A percentile compares a stretch with the other conserved stretches of the same genome.
These are phyloP conservation scores for Thoreauomyces humboldtii DNA, from an alignment of 192 early-diverging fungal genomes.

Conservation along the genomic window DNA sequence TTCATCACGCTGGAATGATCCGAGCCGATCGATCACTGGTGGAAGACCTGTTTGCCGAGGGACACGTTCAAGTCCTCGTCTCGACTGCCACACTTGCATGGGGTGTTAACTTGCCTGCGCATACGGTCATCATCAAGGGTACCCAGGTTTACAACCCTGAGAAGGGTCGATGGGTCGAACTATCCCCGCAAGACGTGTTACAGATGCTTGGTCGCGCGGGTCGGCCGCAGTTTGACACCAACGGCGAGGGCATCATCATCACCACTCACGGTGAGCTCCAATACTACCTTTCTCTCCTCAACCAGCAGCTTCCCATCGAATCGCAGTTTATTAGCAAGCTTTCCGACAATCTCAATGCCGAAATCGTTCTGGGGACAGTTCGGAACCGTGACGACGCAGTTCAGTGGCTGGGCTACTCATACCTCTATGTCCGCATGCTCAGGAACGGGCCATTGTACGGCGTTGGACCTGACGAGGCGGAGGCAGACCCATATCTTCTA, in stretches of 20 bases:
- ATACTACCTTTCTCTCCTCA: constrained; percentile 92
- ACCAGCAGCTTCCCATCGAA: constrained; percentile 97
- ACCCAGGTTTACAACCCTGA: constrained; percentile 97
- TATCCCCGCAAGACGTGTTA: constrained; percentile 93
- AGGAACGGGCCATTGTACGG: constrained; percentile 86
- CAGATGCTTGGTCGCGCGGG: constrained; percentile 98
- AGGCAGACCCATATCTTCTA: constrained; percentile 75
- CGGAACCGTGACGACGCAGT: constrained; percentile 91
- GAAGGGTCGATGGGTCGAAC: constrained; percentile 91
- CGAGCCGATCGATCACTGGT: constrained; percentile 88
- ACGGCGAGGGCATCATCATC: constrained; percentile 96
- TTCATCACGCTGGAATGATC: constrained; percentile 96
- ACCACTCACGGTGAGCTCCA: constrained; percentile 89
- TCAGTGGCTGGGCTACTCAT: constrained; percentile 93
- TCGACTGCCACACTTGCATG: constrained; percentile 98
- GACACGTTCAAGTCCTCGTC: constrained; percentile 87
- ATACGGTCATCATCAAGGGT: constrained; percentile 97
- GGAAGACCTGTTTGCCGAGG: constrained; percentile 89
- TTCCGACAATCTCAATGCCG: constrained; percentile 92
- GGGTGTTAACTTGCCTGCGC: constrained; percentile 99
- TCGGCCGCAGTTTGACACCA: constrained; percentile 93
- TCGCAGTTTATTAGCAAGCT: constrained; percentile 85
- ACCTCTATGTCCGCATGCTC: constrained; percentile 95
- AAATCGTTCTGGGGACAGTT: constrained; percentile 91
- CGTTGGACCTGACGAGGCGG: constrained; percentile 63